Percentiles rank a stretch among this genome's conserved stretches.
Conservation (phyloP, 2,329 filamentous ascomycete genomes). For the Tolypocladium endophyticum region DNA sequence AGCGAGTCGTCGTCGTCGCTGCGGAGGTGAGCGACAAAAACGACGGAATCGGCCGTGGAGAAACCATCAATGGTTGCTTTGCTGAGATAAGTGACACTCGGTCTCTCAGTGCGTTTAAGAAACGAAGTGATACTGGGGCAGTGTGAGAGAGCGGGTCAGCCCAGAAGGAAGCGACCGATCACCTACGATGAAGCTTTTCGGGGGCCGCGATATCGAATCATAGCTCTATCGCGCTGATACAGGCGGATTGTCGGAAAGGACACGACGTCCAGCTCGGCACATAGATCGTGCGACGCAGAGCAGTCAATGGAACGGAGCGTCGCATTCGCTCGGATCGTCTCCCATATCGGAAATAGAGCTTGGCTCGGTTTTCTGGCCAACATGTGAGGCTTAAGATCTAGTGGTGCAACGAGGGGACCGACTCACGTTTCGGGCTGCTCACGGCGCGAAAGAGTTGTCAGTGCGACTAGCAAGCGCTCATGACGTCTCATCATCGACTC, state of each 20-base stretch:
- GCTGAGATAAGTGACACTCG: slow-evolving; percentile 8
- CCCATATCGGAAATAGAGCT: slow-evolving; percentile 9
- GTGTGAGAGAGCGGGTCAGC: neutral
- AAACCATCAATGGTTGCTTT: slow-evolving; percentile 16
- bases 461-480: neutral
- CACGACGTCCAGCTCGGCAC: slow-evolving; percentile 26
- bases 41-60: slow-evolving; percentile 24
- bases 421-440: slow-evolving; percentile 7
- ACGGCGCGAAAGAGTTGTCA: neutral
- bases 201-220: slow-evolving; percentile 31
- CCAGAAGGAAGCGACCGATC: neutral
- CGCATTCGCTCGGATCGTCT: slow-evolving; percentile 1
- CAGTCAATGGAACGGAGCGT: slow-evolving; percentile 30
- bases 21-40: slow-evolving; percentile 29
- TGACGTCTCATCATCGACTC: neutral
- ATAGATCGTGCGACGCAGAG: slow-evolving; percentile 20
- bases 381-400: neutral
- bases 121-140: slow-evolving; percentile 20
- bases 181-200: slow-evolving; percentile 25
- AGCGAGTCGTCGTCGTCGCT: slow-evolving; percentile 18
- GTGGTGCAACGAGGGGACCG: neutral
- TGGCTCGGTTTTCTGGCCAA: slow-evolving; percentile 6
- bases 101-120: slow-evolving; percentile 13
- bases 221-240: slow-evolving; percentile 22
- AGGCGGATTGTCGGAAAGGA: slow-evolving; percentile 37